These are phyloP conservation scores for Rosa hybrid DNA, from an alignment of 331 rosid genomes.

Conservation along the genomic window DNA sequence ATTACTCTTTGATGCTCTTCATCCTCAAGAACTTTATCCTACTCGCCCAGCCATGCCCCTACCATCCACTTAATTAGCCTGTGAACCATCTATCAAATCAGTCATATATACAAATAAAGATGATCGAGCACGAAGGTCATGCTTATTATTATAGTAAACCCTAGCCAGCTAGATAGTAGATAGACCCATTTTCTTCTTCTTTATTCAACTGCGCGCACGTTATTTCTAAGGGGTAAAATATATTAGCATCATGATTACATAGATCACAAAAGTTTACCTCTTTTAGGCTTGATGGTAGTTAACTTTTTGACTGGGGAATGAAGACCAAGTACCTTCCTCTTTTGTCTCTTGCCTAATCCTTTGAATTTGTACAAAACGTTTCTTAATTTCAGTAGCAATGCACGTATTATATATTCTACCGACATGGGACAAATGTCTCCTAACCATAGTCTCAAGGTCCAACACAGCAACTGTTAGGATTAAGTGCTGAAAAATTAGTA, in stretches of 20 bases:
- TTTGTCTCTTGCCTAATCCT: not conserved
- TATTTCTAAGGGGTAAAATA: conserved; percentile 2
- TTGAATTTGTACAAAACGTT: not conserved
- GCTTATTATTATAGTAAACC: not conserved
- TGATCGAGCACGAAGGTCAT: conserved; percentile 4
- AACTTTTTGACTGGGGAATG: not conserved
- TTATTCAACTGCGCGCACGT: conserved; percentile 4
- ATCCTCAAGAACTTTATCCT: conserved; percentile 29
- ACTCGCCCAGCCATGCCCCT: conserved; percentile 1
- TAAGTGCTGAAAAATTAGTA: no score
- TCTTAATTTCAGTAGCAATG: not conserved
- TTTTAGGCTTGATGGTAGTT: not conserved
- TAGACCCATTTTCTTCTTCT: not conserved
- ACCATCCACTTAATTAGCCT: not conserved
- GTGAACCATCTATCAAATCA: not conserved
- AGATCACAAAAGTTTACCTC: conserved; percentile 4
- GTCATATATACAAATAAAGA: not conserved
- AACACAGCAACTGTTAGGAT: no score
- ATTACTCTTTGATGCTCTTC: conserved; percentile 13
- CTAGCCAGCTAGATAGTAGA: not conserved
- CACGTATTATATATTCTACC: not conserved
- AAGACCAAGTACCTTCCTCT: not conserved
- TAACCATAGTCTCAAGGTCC: not conserved
- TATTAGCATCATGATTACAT: not conserved
- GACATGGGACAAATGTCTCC: not conserved